Conservation (phyloP, 305 asterid genomes). For the Fraxinus paxiana region DNA sequence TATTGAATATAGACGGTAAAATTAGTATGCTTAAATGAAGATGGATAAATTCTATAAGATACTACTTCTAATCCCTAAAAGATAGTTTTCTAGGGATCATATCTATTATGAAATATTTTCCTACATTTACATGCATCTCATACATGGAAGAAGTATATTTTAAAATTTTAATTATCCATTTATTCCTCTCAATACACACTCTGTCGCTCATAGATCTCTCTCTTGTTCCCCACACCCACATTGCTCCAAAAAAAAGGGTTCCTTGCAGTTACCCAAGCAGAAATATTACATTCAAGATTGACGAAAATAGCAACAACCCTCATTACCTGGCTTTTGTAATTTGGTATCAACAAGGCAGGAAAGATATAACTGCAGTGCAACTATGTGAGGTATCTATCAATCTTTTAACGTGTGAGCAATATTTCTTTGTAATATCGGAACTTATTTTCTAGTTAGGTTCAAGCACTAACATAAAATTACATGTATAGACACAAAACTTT, state of each 20-base stretch:
- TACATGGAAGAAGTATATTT: neutral
- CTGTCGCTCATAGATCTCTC: neutral
- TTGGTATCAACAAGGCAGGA: conserved; percentile 70
- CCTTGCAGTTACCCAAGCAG: conserved; percentile 67
- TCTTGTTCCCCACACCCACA: neutral
- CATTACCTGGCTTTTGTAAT: conserved; percentile 69
- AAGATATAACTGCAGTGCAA: conserved; percentile 72
- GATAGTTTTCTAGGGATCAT: neutral
- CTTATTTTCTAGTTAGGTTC: neutral
- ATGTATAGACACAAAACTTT: conserved; percentile 54
- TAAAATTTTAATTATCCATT: neutral
- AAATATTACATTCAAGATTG: conserved; percentile 64
- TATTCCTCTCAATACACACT: neutral
- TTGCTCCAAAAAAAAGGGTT: conserved; percentile 46
- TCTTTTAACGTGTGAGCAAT: neutral
- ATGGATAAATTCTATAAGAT: neutral
- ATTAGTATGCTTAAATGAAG: neutral
- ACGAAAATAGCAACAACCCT: conserved; percentile 71
- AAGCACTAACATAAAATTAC: conserved; percentile 11
- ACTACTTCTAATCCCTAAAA: neutral
- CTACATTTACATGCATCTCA: neutral
- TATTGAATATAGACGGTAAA: conserved; percentile 63
- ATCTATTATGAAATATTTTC: neutral
- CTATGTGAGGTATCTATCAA: conserved; percentile 61
- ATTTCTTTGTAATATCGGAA: neutral